phyloP scores from a whole-genome alignment of 2,329 filamentous ascomycete species.

The Fusarium cicatricum region DNA sequence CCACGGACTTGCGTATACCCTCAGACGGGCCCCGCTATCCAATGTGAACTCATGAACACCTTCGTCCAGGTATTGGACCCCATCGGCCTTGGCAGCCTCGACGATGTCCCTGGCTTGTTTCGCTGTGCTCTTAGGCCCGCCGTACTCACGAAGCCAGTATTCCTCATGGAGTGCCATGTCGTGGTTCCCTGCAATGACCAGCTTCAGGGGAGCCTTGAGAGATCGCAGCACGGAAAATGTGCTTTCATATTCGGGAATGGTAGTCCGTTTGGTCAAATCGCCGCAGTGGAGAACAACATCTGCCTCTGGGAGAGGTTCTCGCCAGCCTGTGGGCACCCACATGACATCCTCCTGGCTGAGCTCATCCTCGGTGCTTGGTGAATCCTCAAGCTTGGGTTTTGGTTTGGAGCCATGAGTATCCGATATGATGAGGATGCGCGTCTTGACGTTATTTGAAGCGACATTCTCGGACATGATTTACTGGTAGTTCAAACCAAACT shows the following conservation, averaged over 20 bases:
- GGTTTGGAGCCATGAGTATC: constrained; percentile 47
- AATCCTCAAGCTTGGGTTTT: constrained; percentile 19
- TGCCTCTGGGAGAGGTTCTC: constrained; percentile 44
- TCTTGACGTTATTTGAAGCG: constrained; percentile 41
- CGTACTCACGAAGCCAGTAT: constrained; percentile 22
- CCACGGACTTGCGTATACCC: constrained; percentile 61
- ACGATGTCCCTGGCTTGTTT: constrained; percentile 52
- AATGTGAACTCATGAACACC: constrained; percentile 58
- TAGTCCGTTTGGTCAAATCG: constrained; percentile 56
- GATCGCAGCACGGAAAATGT: constrained; percentile 53
- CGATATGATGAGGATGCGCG: constrained; percentile 51
- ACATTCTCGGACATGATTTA: constrained; percentile 14
- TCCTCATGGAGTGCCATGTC: constrained; percentile 54
- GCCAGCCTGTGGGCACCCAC: constrained; percentile 40
- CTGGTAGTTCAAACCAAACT: neutral
- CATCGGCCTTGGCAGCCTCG: constrained; percentile 44
- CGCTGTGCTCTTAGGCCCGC: constrained; percentile 34
- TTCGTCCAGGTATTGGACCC: constrained; percentile 58
- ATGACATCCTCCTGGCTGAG: constrained; percentile 26
- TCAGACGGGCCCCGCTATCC: constrained; percentile 57
- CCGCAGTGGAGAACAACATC: constrained; percentile 64
- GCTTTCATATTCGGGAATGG: constrained; percentile 50
- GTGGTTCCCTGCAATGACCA: constrained; percentile 65
- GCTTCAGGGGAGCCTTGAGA: constrained; percentile 59
- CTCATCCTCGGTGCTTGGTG: constrained; percentile 37